phyloP scores from a whole-genome alignment of 2,329 filamentous ascomycete genomes.

The Colletotrichum brevisporum region DNA sequence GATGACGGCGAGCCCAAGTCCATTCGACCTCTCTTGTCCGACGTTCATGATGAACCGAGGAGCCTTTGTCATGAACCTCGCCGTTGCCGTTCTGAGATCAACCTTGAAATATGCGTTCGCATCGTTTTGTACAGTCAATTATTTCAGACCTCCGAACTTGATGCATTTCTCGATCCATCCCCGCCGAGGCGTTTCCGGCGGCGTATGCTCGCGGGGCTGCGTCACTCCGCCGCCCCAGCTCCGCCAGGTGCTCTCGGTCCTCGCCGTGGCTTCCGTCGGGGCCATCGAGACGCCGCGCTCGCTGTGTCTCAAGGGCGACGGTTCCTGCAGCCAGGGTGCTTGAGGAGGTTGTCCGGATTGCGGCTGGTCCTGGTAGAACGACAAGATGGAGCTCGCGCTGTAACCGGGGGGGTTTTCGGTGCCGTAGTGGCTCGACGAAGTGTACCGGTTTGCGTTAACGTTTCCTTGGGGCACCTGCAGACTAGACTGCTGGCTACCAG shows the following conservation, averaged over 20 bases:
- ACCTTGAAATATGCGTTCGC: background rate
- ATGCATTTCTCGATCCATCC: slow-evolving; percentile 40
- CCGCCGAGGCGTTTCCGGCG: slow-evolving; percentile 21
- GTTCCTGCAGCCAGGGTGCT: slow-evolving; percentile 17
- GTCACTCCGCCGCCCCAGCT: slow-evolving; percentile 38
- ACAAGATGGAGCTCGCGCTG: slow-evolving; percentile 30
- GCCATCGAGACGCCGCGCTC: slow-evolving; percentile 39
- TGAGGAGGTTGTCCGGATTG: background rate
- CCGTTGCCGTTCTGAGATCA: background rate
- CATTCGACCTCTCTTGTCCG: too few relatives aligned
- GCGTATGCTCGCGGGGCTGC: slow-evolving; percentile 25
- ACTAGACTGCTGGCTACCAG: slow-evolving; percentile 14
- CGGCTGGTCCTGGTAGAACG: slow-evolving; percentile 22
- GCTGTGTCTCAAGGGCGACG: slow-evolving; percentile 13
- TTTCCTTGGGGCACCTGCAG: background rate
- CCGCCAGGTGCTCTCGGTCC: slow-evolving; percentile 40
- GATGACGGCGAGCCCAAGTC: background rate
- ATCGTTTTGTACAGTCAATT: background rate
- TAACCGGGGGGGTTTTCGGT: slow-evolving; percentile 8
- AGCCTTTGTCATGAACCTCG: too few relatives aligned
- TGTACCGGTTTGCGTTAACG: background rate
- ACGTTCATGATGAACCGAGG: too few relatives aligned
- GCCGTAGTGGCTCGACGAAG: slow-evolving; percentile 25
- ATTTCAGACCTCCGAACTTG: slow-evolving; percentile 39
- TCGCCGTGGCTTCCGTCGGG: slow-evolving; percentile 28